A percentile compares a stretch with the other conserved stretches of the same genome.
phyloP scores from a whole-genome alignment of 371 early-diverging fungal genomes.

The Dipsacomyces acuminosporus region DNA sequence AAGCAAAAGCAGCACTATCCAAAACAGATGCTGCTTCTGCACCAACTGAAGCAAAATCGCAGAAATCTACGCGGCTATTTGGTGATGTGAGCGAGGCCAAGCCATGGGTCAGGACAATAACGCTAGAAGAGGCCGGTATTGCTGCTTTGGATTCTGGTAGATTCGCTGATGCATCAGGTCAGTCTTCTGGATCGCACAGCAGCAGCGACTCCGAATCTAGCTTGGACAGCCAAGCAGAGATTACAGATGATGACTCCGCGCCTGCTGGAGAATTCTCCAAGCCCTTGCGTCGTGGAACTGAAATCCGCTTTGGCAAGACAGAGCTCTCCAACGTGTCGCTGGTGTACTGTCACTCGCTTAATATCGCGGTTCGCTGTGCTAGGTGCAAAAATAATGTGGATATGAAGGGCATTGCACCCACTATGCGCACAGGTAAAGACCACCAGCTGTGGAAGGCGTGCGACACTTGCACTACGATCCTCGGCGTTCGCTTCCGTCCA shows the following conservation, averaged over 20 bases:
- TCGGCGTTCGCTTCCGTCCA: slow-evolving; percentile 58
- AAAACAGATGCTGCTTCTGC: no score
- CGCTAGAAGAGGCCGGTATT: slow-evolving; percentile 23
- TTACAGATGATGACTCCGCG: slow-evolving; percentile 3
- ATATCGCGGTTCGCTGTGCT: slow-evolving; percentile 61
- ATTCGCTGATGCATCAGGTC: background rate
- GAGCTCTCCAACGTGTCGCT: slow-evolving; percentile 59
- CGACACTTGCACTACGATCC: slow-evolving; percentile 56
- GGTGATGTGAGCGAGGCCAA: slow-evolving; percentile 5
- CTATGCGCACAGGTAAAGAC: slow-evolving; percentile 28
- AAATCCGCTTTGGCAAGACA: slow-evolving; percentile 60
- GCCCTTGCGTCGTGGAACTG: slow-evolving; percentile 57
- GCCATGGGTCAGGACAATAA: slow-evolving; percentile 34
- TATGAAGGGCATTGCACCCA: slow-evolving; percentile 53
- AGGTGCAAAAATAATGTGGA: slow-evolving; percentile 65
- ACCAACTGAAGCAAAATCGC: background rate
- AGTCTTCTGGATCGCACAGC: background rate
- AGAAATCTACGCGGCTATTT: slow-evolving; percentile 5
- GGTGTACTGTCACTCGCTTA: slow-evolving; percentile 56
- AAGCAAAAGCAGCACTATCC: no score
- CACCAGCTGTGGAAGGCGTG: slow-evolving; percentile 63
- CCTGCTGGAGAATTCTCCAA: slow-evolving; percentile 6
- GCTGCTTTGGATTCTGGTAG: background rate
- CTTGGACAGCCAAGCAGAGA: slow-evolving; percentile 13
- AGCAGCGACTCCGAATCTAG: slow-evolving; percentile 25